Conservation (phyloP, 192 early-diverging fungal genomes). For the Entomortierella chlamydospora region DNA sequence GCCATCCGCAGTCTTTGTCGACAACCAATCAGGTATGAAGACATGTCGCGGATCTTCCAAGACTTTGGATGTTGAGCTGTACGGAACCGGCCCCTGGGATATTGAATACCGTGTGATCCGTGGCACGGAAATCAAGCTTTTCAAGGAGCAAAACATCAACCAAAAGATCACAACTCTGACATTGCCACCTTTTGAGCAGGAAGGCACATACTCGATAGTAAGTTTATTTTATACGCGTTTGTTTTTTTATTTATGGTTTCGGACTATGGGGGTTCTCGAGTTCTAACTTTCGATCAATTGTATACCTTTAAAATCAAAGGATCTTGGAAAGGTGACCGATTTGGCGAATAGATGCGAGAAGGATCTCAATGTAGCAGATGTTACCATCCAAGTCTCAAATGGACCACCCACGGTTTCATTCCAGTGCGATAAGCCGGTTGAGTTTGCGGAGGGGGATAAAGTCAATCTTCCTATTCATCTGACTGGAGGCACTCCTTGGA, state of each 20-base stretch:
- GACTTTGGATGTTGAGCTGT: conserved; percentile 27
- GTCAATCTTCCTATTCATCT: conserved; percentile 41
- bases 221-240: background rate
- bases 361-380: conserved; percentile 38
- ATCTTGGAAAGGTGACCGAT: conserved; percentile 41
- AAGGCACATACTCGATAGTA: conserved; percentile 35
- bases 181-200: conserved; percentile 34
- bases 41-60: conserved; percentile 31
- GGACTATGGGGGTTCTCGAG: background rate
- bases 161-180: conserved; percentile 21
- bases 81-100: conserved; percentile 45
- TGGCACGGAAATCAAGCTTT: conserved; percentile 20
- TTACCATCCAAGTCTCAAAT: conserved; percentile 35
- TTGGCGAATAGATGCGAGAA: conserved; percentile 41
- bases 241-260: background rate
- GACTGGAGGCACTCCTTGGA: conserved; percentile 44
- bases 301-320: background rate
- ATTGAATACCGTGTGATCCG: conserved; percentile 45
- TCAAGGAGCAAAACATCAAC: conserved; percentile 16
- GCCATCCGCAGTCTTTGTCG: conserved; percentile 30
- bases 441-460: conserved; percentile 33
- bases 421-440: conserved; percentile 35
- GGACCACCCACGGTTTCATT: conserved; percentile 45
- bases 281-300: background rate
- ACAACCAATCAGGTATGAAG: conserved; percentile 10